Evolutionary conservation across 768 basidiomycete species (phyloP).

Genomic region (Phylloporus sp.): DNA sequence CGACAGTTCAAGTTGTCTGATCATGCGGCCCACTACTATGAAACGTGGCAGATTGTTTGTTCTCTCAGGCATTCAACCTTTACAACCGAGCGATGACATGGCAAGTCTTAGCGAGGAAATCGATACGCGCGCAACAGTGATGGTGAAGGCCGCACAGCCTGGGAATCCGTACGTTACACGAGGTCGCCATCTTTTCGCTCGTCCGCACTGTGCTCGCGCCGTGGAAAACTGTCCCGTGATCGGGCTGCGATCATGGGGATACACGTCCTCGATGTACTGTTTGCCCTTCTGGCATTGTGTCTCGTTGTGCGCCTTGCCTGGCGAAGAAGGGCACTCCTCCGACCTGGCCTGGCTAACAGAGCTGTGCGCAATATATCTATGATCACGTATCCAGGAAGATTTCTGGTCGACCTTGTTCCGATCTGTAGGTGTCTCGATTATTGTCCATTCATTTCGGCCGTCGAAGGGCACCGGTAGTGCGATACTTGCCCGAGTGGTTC

Average conservation of each 20-base stretch:
- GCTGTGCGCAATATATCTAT: slow-evolving; percentile 14
- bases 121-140: too few species aligned
- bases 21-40: too few species aligned
- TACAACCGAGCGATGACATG: too few species aligned
- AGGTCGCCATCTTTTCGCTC: too few species aligned
- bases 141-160: too few species aligned
- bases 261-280: background rate
- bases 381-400: background rate
- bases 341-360: slow-evolving; percentile 21
- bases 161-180: too few species aligned
- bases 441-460: too few species aligned
- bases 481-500: slow-evolving; percentile 14
- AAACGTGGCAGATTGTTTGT: too few species aligned
- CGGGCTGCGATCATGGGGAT: background rate
- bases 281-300: slow-evolving; percentile 13
- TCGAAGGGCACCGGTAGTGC: background rate
- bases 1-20: too few species aligned
- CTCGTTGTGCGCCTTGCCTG: background rate
- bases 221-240: background rate
- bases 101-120: too few species aligned
- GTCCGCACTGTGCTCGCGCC: too few species aligned
- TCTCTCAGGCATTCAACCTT: too few species aligned
- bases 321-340: background rate
- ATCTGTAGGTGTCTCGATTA: slow-evolving; percentile 1
- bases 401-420: slow-evolving; percentile 1